Percentiles rank a stretch among this genome's conserved stretches.
Conservation (phyloP, 2,329 filamentous ascomycete genomes). For the Trichoderma afroharzianum region DNA sequence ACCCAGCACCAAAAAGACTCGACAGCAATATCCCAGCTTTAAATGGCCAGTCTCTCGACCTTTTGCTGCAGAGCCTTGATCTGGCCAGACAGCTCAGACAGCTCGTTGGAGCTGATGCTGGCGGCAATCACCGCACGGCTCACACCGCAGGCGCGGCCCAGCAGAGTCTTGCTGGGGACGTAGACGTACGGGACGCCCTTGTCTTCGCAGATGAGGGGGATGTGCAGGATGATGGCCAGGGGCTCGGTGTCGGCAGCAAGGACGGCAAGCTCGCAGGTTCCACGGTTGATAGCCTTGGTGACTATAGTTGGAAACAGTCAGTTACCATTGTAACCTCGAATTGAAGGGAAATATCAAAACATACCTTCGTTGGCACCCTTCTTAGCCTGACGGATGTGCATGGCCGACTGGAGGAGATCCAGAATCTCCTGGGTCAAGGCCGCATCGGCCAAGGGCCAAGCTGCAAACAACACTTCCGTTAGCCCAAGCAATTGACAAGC, state of each 20-base stretch:
- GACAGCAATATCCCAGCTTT: slow-evolving; percentile 32
- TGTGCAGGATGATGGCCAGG: slow-evolving; percentile 81
- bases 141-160: slow-evolving; percentile 88
- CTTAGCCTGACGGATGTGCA: slow-evolving; percentile 68
- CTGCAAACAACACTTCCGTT: slow-evolving; percentile 32
- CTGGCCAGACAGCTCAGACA: slow-evolving; percentile 79
- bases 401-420: slow-evolving; percentile 73
- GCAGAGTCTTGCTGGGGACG: slow-evolving; percentile 74
- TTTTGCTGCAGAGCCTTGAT: slow-evolving; percentile 90
- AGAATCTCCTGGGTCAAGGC: slow-evolving; percentile 77
- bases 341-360: not conserved
- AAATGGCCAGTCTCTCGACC: slow-evolving; percentile 94
- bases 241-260: slow-evolving; percentile 85
- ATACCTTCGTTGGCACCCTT: slow-evolving; percentile 78
- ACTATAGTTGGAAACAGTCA: slow-evolving; percentile 24
- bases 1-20: not conserved
- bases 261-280: slow-evolving; percentile 84
- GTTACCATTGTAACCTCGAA: not conserved
- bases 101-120: slow-evolving; percentile 89
- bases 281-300: slow-evolving; percentile 87
- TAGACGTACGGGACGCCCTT: slow-evolving; percentile 66
- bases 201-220: slow-evolving; percentile 84
- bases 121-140: slow-evolving; percentile 81
- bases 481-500: not conserved
- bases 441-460: slow-evolving; percentile 70